Conservation (phyloP, 139 green algal genomes). For the Parachlorella kessleri region DNA sequence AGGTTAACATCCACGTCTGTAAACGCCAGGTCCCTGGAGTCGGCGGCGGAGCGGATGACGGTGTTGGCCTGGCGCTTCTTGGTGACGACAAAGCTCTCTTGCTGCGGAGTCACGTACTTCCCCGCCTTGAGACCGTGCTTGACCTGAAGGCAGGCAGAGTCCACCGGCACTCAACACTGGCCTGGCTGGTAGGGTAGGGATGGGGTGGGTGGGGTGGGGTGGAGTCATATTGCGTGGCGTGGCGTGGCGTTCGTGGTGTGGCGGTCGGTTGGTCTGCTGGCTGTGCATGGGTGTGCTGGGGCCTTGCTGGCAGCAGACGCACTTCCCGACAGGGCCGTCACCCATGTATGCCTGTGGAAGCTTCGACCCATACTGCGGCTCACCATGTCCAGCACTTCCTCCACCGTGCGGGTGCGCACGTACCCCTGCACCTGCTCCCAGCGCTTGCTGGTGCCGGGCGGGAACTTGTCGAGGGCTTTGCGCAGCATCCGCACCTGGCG, state of each 20-base stretch:
- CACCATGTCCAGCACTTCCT: slow-evolving; percentile 90
- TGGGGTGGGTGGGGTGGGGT: too few species aligned
- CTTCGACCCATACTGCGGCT: too few species aligned
- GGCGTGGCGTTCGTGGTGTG: too few species aligned
- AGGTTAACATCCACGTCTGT: slow-evolving; percentile 75
- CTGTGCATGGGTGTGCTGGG: too few species aligned
- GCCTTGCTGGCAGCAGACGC: too few species aligned
- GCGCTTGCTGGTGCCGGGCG: slow-evolving; percentile 81
- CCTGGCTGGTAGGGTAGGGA: too few species aligned
- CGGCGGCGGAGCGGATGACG: slow-evolving; percentile 57
- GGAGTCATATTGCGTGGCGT: too few species aligned
- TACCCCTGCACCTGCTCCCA: slow-evolving; percentile 81
- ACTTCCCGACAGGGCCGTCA: too few species aligned
- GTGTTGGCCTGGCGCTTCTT: slow-evolving; percentile 57
- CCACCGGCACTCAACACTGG: too few species aligned
- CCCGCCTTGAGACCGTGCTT: slow-evolving; percentile 68
- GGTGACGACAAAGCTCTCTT: slow-evolving; percentile 12
- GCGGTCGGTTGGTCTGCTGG: too few species aligned
- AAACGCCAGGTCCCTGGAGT: slow-evolving; percentile 55
- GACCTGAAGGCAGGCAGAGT: too few species aligned
- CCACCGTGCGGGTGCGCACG: slow-evolving; percentile 78
- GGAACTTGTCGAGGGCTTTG: slow-evolving; percentile 92
- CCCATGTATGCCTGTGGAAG: too few species aligned
- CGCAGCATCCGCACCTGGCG: slow-evolving; percentile 87
- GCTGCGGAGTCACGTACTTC: neutral